phyloP scores from a whole-genome alignment of 257 asterid species.

The Leptodermis oblonga region DNA sequence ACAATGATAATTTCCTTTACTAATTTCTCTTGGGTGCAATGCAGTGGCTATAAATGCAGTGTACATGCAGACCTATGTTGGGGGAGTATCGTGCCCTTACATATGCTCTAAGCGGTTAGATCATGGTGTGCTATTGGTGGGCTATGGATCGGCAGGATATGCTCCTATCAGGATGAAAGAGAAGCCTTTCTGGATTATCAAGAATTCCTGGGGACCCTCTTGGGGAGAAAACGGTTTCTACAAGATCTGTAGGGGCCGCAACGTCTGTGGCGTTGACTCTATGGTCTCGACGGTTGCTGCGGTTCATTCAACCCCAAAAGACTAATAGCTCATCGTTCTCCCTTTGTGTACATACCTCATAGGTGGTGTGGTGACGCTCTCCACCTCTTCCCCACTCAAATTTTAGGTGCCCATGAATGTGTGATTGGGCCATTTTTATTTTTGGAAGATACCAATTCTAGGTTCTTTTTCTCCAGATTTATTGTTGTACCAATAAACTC shows the following conservation, averaged over 20 bases:
- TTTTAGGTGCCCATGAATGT: not conserved
- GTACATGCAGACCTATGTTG: constrained; percentile 79
- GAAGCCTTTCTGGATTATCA: constrained; percentile 80
- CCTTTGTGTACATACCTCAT: constrained; percentile 15
- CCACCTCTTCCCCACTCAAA: not conserved
- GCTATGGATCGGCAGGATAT: constrained; percentile 63
- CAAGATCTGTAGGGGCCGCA: constrained; percentile 63
- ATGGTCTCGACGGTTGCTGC: constrained; percentile 90
- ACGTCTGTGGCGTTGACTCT: constrained; percentile 82
- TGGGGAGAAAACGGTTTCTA: constrained; percentile 88
- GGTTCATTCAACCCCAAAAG: constrained; percentile 28
- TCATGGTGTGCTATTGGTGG: constrained; percentile 79
- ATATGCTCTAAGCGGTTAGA: constrained; percentile 63
- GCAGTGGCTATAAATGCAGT: constrained; percentile 88
- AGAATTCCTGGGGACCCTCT: constrained; percentile 79
- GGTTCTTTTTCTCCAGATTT: not conserved
- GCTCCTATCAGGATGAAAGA: constrained; percentile 66
- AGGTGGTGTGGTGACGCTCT: not conserved
- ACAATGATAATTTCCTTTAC: not conserved
- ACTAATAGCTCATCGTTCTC: not conserved
- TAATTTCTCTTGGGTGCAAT: not conserved
- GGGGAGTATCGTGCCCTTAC: constrained; percentile 86
- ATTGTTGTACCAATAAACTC: not conserved
- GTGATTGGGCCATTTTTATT: not conserved
- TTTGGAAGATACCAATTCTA: not conserved